Evolutionary conservation across 352 stramenopile genomes (phyloP).

Genomic region (Pythium folliculosum): DNA sequence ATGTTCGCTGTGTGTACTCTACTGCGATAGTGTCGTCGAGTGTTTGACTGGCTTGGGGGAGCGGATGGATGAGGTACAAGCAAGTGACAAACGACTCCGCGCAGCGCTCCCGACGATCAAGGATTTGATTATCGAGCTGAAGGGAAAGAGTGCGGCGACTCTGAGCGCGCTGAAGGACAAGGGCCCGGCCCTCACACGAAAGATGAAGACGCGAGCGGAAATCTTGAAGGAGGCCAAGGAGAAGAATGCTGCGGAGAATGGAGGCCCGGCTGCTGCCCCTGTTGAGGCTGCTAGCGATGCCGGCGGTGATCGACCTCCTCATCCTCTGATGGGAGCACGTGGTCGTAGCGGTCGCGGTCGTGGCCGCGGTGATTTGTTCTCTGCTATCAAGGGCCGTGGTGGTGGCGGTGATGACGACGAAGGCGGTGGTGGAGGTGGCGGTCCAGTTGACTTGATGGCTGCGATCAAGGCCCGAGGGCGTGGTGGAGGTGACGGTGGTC

Average conservation of each 20-base stretch:
- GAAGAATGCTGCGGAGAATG: slow-evolving; percentile 65
- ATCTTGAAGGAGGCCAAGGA: slow-evolving; percentile 89
- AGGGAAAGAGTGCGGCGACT: slow-evolving; percentile 58
- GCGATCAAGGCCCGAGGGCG: slow-evolving; percentile 29
- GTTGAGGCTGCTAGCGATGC: slow-evolving; percentile 25
- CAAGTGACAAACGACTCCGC: slow-evolving; percentile 76
- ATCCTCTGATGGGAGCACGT: slow-evolving; percentile 43
- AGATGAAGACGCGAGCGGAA: slow-evolving; percentile 67
- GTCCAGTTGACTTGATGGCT: slow-evolving; percentile 25
- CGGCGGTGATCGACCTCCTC: slow-evolving; percentile 32
- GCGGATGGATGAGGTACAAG: slow-evolving; percentile 83
- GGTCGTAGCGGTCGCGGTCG: slow-evolving; percentile 45
- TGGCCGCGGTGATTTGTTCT: slow-evolving; percentile 40
- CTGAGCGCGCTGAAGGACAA: slow-evolving; percentile 69
- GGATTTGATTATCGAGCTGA: slow-evolving; percentile 63
- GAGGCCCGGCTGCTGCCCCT: slow-evolving; percentile 29
- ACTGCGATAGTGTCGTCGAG: slow-evolving; percentile 68
- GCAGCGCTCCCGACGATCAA: slow-evolving; percentile 66
- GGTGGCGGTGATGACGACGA: slow-evolving; percentile 41
- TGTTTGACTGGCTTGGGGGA: slow-evolving; percentile 81
- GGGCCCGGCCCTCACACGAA: slow-evolving; percentile 49
- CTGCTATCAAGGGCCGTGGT: slow-evolving; percentile 37
- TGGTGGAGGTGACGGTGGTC: slow-evolving; percentile 22
- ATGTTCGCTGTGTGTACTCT: slow-evolving; percentile 57
- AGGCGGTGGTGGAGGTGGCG: slow-evolving; percentile 26